Base-by-base conservation (phyloP, 495 filamentous ascomycete species). In the Extremus antarcticus region DNA sequence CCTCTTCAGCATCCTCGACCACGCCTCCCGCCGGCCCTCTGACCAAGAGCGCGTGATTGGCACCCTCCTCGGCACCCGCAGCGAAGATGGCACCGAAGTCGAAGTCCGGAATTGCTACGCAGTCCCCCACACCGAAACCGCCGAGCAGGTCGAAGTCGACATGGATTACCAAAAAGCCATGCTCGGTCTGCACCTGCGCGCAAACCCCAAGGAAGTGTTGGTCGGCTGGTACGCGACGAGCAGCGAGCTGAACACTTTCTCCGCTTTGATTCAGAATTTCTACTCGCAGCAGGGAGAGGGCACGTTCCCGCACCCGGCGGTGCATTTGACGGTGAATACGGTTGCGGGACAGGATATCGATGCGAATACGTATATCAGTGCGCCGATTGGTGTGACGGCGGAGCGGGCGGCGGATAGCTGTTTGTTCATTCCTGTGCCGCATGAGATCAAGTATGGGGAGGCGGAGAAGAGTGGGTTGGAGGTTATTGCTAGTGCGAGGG, bases 151-250 rank as follows among this genome's bases (percentile, higher is more conserved):
- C 63, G 92, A 98, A 68, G 94, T 98, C 56, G 92, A 98, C 71
- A 95, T 98, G 80, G 92, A 97, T 71, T 98, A 97, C 69, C 92
- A 98, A 72, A 97, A 97, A 79, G 87, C 90, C 69, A 97, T 98
- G 92, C 81, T 96, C 17, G 83, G 83, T 17, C 76, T 98, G 59
- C 90, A 95, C 68, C 80, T 95, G 60, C 89, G 89, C 76, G 90
- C 90, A 17, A 88, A 90, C 71, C 92, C 94, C 13, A 85, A 87
- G 68, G 92, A 98, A 72, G 82, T 91, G 23, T 79, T 98, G 19
- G 84, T 98, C 25, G 92, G 92, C 63, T 98, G 92, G 92, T 98
- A 98, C 74, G 94, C 94, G 58, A 98, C 94, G 19, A 87, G 85
- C 63, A 80, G 84, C 63, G 89, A 95, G 73, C 80, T 98, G 65